Conservation (phyloP, 78 protist genomes). For the Chrysochromulina tobinii region DNA sequence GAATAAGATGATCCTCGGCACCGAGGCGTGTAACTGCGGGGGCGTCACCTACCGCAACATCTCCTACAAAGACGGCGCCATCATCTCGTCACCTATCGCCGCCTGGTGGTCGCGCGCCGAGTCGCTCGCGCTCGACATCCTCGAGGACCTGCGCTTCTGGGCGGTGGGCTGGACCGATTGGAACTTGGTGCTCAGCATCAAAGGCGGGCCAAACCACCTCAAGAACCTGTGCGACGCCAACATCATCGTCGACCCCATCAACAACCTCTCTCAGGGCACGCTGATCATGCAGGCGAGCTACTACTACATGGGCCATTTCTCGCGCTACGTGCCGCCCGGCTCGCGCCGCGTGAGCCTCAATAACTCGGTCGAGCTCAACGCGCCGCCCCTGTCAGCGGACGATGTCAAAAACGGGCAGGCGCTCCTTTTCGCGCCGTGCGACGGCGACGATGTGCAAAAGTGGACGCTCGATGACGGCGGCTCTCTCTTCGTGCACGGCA, state of each 20-base stretch:
- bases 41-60: neutral
- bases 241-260: neutral
- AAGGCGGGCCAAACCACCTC: slow-evolving; percentile 49
- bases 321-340: neutral
- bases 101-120: slow-evolving; percentile 16
- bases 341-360: neutral
- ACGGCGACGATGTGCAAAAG: neutral
- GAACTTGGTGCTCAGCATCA: slow-evolving; percentile 19
- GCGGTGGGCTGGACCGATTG: slow-evolving; percentile 51
- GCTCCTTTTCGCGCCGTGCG: neutral
- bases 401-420: neutral
- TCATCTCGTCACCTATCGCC: neutral
- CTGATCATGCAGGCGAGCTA: neutral
- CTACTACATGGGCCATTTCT: neutral
- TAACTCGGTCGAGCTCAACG: neutral
- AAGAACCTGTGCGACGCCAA: slow-evolving; percentile 1
- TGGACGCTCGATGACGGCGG: no score
- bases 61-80: no score
- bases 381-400: neutral
- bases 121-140: neutral
- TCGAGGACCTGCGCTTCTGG: neutral
- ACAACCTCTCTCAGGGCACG: neutral
- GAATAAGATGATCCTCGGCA: slow-evolving; percentile 35
- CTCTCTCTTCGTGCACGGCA: neutral
- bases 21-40: slow-evolving; percentile 54